phyloP scores from a whole-genome alignment of 2,329 filamentous ascomycete species.

The Diaporthe vaccinii region DNA sequence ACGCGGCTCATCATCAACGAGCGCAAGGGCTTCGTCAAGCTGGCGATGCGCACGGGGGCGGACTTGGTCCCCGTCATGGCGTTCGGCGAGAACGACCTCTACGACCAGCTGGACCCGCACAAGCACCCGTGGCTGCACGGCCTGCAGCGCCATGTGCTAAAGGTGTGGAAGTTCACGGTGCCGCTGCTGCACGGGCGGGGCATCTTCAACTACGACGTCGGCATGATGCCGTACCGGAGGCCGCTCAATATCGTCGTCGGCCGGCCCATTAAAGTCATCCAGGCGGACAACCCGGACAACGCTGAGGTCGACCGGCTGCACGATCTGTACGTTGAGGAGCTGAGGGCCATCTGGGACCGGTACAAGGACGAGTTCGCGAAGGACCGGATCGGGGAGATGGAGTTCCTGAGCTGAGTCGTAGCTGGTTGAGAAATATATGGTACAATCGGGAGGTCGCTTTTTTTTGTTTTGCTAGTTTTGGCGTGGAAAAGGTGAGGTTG shows the following conservation, averaged over 20 bases:
- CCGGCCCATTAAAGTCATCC: slow-evolving; percentile 79
- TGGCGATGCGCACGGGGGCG: slow-evolving; percentile 91
- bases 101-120: slow-evolving; percentile 86
- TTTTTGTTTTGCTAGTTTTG: too few relatives aligned
- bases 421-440: neutral
- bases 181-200: slow-evolving; percentile 91
- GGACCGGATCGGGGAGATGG: slow-evolving; percentile 73
- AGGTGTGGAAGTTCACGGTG: slow-evolving; percentile 90
- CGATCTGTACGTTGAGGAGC: slow-evolving; percentile 80
- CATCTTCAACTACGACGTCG: slow-evolving; percentile 98
- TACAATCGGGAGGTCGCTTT: neutral
- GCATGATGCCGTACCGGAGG: slow-evolving; percentile 91
- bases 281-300: slow-evolving; percentile 74
- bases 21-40: slow-evolving; percentile 93
- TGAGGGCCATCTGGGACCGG: slow-evolving; percentile 79
- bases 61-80: slow-evolving; percentile 92
- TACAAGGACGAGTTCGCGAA: slow-evolving; percentile 83
- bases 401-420: slow-evolving; percentile 69
- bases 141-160: slow-evolving; percentile 86
- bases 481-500: too few relatives aligned
- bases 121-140: slow-evolving; percentile 84
- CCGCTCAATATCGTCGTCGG: slow-evolving; percentile 93
- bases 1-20: slow-evolving; percentile 84
- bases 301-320: slow-evolving; percentile 87
- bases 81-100: slow-evolving; percentile 96